phyloP scores from a whole-genome alignment of 2,329 filamentous ascomycete genomes.

The Monosporascus sp. region DNA sequence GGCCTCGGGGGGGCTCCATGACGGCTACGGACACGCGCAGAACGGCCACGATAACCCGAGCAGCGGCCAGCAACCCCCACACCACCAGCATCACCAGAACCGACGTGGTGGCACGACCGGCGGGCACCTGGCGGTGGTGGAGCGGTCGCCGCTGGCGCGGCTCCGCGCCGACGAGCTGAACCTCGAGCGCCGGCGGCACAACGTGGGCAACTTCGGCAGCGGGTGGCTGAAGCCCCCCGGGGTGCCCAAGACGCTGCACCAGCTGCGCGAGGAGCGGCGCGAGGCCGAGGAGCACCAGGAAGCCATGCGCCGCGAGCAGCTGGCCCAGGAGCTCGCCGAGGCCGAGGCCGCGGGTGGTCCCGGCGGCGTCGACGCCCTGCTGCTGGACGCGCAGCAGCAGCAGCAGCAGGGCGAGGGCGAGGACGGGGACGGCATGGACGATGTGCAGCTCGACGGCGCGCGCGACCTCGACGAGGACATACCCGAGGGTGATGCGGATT shows the following conservation, averaged over 20 bases:
- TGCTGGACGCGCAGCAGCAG: conserved; percentile 30
- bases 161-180: conserved; percentile 72
- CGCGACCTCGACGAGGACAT: conserved; percentile 69
- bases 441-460: conserved; percentile 49
- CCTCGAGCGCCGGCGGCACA: conserved; percentile 69
- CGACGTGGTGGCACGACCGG: conserved; percentile 29
- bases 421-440: conserved; percentile 45
- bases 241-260: conserved; percentile 81
- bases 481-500: conserved; percentile 57
- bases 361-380: conserved; percentile 28
- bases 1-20: conserved; percentile 25
- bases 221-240: conserved; percentile 89
- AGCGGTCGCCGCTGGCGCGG: conserved; percentile 59
- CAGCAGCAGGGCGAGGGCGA: conserved; percentile 40
- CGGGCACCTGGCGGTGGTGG: conserved; percentile 34
- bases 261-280: conserved; percentile 80
- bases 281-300: conserved; percentile 84
- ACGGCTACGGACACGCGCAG: conserved; percentile 26
- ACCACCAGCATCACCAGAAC: conserved; percentile 15
- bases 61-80: conserved; percentile 20
- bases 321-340: conserved; percentile 69
- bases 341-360: conserved; percentile 46
- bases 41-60: conserved; percentile 16
- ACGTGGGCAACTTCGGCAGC: conserved; percentile 81
- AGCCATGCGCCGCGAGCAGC: conserved; percentile 62